Evolutionary conservation across 768 basidiomycete genomes (phyloP).

Genomic region (Collybiopsis luxurians): DNA sequence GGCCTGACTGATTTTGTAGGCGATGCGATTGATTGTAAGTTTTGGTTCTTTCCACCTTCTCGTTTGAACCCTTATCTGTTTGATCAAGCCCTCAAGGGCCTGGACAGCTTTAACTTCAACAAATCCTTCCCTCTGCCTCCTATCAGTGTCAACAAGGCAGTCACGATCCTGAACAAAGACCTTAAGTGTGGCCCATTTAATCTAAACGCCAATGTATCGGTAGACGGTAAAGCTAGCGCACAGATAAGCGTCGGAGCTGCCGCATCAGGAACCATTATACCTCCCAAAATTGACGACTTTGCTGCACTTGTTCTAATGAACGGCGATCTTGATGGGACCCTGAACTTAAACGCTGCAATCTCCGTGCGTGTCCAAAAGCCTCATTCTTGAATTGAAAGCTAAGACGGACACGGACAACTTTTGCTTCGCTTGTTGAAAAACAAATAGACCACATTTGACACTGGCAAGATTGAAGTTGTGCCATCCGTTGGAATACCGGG

Average conservation of each 20-base stretch:
- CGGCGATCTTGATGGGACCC: slow-evolving; percentile 35
- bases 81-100: slow-evolving; percentile 16
- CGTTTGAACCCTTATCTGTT: not conserved
- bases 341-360: slow-evolving; percentile 35
- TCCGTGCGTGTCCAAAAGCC: slow-evolving; percentile 23
- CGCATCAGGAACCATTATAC: slow-evolving; percentile 42
- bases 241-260: slow-evolving; percentile 36
- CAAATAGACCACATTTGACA: slow-evolving; percentile 39
- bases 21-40: slow-evolving; percentile 24
- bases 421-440: too few relatives aligned
- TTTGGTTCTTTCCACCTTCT: not conserved
- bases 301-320: slow-evolving; percentile 29
- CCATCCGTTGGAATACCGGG: slow-evolving; percentile 40
- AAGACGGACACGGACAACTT: not conserved
- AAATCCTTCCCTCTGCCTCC: slow-evolving; percentile 27
- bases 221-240: slow-evolving; percentile 27
- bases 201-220: slow-evolving; percentile 26
- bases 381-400: not conserved
- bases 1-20: slow-evolving; percentile 26
- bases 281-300: slow-evolving; percentile 36
- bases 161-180: slow-evolving; percentile 26
- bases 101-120: slow-evolving; percentile 29
- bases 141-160: slow-evolving; percentile 27
- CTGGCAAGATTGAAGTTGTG: slow-evolving; percentile 39
- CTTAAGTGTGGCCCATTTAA: slow-evolving; percentile 16